phyloP scores from a whole-genome alignment of 2,329 filamentous ascomycete species.

The Colletotrichum chlorophyti region DNA sequence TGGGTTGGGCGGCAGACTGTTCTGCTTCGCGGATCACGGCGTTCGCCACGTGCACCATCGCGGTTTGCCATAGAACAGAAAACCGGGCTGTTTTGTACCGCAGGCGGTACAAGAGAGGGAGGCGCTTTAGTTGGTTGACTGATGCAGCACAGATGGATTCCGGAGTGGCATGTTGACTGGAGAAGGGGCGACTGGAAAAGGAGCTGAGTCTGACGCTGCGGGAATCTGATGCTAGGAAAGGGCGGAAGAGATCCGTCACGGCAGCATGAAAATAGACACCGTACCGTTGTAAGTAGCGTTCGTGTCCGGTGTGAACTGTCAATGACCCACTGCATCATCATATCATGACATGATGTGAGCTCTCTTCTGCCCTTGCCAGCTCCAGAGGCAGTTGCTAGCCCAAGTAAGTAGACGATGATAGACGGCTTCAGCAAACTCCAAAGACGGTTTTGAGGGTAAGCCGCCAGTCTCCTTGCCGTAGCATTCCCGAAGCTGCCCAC shows the following conservation, averaged over 20 bases:
- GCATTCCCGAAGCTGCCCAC: neutral
- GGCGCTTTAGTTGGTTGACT: slow-evolving; percentile 11
- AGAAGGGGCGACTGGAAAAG: neutral
- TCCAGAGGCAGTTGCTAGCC: neutral
- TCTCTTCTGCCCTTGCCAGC: neutral
- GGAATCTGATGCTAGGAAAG: neutral
- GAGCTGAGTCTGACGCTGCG: neutral
- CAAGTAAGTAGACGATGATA: slow-evolving; percentile 8
- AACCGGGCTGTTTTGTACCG: neutral
- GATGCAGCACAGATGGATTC: slow-evolving; percentile 8
- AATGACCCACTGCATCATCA: slow-evolving; percentile 18
- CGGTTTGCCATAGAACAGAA: slow-evolving; percentile 12
- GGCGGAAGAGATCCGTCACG: slow-evolving; percentile 8
- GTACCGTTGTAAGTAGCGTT: neutral
- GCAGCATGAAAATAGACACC: slow-evolving; percentile 17
- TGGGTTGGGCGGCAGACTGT: neutral
- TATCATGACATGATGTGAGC: neutral
- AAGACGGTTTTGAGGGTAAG: rapidly evolving
- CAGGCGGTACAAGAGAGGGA: neutral
- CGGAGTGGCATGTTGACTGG: neutral
- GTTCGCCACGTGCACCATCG: slow-evolving; percentile 11
- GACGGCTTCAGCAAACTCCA: neutral
- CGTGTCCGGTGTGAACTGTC: neutral
- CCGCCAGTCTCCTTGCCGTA: neutral
- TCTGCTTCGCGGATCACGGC: slow-evolving; percentile 2